Evolutionary conservation across 805 yeast species (phyloP).

Genomic region (Metschnikowia shivogae): DNA sequence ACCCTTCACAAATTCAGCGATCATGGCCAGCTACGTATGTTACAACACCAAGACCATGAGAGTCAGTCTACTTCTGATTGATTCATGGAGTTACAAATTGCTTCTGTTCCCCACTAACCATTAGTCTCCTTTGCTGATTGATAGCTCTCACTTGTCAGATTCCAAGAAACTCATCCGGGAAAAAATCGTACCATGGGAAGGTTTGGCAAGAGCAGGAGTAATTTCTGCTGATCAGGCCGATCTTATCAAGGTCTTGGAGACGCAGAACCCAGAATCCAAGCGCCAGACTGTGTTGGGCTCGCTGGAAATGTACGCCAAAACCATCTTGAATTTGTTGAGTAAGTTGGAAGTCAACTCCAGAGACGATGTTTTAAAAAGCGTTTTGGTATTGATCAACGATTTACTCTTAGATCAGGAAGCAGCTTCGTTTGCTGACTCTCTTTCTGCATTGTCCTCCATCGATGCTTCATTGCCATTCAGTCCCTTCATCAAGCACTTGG

Average conservation of each 20-base stretch:
- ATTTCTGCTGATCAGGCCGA: conserved; percentile 67
- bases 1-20: not conserved
- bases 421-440: conserved; percentile 32
- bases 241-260: conserved; percentile 50
- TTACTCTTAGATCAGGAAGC: conserved; percentile 39
- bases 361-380: conserved; percentile 63
- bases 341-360: conserved; percentile 42
- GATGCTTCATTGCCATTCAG: conserved; percentile 48
- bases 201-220: conserved; percentile 69
- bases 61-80: not conserved
- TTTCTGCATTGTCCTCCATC: conserved; percentile 39
- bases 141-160: conserved; percentile 64
- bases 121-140: conserved; percentile 43
- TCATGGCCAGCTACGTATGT: conserved; percentile 7
- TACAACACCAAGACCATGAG: not conserved
- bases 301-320: conserved; percentile 49
- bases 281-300: conserved; percentile 40
- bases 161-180: conserved; percentile 65
- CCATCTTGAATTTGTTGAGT: conserved; percentile 51
- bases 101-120: conserved; percentile 8
- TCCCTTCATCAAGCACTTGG: conserved; percentile 51
- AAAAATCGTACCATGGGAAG: conserved; percentile 89
- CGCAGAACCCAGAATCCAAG: conserved; percentile 41
- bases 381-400: conserved; percentile 60
- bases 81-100: not conserved